A percentile compares a stretch with the other conserved stretches of the same genome.
Conservation (phyloP, 2,329 filamentous ascomycete species). For the Parastagonospora avenae region DNA sequence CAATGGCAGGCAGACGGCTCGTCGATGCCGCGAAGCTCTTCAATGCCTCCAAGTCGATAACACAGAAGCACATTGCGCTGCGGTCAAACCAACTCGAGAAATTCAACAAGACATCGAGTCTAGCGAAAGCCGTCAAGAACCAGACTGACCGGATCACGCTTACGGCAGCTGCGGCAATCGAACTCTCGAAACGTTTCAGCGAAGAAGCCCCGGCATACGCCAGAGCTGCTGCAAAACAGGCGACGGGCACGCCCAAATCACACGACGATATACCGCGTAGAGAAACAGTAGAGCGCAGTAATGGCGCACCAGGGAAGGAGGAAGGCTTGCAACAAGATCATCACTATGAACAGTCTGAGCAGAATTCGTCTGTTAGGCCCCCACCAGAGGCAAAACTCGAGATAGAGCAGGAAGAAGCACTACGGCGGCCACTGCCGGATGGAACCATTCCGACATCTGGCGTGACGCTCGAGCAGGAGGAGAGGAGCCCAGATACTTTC, state of each 20-base stretch:
- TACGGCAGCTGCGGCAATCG: conserved; percentile 65
- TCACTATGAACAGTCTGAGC: conserved; percentile 53
- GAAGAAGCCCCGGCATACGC: conserved; percentile 51
- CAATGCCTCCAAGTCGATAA: conserved; percentile 54
- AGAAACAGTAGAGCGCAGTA: conserved; percentile 34
- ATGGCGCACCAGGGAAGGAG: conserved; percentile 20
- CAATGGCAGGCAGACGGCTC: conserved; percentile 59
- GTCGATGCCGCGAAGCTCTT: conserved; percentile 57
- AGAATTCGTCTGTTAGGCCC: conserved; percentile 48
- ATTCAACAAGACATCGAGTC: conserved; percentile 67
- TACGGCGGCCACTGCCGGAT: conserved; percentile 54
- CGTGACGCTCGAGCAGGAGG: conserved; percentile 32
- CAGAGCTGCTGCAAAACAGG: conserved; percentile 26
- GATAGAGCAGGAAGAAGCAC: conserved; percentile 54
- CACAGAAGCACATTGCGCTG: conserved; percentile 61
- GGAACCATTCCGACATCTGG: conserved; percentile 55
- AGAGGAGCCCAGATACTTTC: conserved; percentile 43
- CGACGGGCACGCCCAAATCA: conserved; percentile 14
- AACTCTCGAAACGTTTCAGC: conserved; percentile 63
- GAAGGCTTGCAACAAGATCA: conserved; percentile 57
- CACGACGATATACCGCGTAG: conserved; percentile 34
- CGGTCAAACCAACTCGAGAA: conserved; percentile 66
- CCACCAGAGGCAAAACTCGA: conserved; percentile 48
- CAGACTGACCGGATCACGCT: conserved; percentile 67
- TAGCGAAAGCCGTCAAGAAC: conserved; percentile 65